Percentiles rank a stretch among this genome's conserved stretches.
phyloP scores from a whole-genome alignment of 495 filamentous ascomycete species.

The Neurospora sp. region DNA sequence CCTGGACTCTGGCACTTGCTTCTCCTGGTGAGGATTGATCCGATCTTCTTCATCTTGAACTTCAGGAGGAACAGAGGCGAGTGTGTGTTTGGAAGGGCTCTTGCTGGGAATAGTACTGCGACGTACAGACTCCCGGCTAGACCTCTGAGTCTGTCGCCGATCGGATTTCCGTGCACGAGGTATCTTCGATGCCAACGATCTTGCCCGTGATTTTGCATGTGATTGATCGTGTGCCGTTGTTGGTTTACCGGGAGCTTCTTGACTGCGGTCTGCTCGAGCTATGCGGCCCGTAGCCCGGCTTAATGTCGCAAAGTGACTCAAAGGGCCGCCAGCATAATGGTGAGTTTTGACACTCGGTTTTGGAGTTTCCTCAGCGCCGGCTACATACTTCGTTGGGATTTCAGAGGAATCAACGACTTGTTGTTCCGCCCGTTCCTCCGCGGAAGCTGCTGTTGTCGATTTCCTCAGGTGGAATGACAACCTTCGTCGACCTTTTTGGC shows the following conservation, averaged over 20 bases:
- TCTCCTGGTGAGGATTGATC: not conserved
- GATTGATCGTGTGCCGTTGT: not conserved
- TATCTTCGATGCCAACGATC: not conserved
- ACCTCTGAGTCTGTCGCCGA: not conserved
- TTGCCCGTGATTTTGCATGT: not conserved
- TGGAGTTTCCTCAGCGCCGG: not conserved
- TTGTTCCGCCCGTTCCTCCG: not conserved
- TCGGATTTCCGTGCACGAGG: not conserved
- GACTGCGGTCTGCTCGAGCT: not conserved
- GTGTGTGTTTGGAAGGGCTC: not conserved
- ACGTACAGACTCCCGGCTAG: not conserved
- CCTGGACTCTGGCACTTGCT: not conserved
- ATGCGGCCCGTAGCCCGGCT: not conserved
- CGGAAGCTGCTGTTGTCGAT: not conserved
- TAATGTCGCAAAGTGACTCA: not conserved
- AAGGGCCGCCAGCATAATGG: not conserved
- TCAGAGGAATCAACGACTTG: not conserved
- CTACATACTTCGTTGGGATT: not conserved
- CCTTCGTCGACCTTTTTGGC: not conserved
- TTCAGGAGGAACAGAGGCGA: not conserved
- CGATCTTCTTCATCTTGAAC: not conserved
- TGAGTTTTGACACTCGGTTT: not conserved
- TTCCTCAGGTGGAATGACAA: not conserved
- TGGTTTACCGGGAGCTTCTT: not conserved
- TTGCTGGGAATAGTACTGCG: not conserved